Evolutionary conservation across 371 early-diverging fungal species (phyloP).

Genomic region (Chytridiales sp.): DNA sequence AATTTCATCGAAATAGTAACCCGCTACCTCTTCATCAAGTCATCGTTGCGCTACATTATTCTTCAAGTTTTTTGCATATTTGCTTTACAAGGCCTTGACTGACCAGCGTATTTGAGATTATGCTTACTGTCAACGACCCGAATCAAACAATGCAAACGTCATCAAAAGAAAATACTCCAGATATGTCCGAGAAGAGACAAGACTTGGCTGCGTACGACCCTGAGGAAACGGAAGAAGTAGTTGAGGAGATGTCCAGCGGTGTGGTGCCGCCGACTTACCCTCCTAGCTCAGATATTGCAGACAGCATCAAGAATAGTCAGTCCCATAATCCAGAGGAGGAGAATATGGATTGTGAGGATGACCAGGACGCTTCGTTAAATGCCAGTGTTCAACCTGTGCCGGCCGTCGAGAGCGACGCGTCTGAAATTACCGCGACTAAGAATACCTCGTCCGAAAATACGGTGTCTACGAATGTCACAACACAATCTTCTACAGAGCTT

Average conservation of each 20-base stretch:
- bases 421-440: no score
- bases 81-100: neutral
- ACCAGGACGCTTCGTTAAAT: no score
- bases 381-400: no score
- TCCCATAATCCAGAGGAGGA: neutral
- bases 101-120: neutral
- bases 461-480: no score
- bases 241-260: neutral
- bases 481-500: no score
- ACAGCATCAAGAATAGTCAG: neutral
- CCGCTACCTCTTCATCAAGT: neutral
- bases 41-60: neutral
- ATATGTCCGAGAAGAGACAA: neutral
- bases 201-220: conserved; percentile 11
- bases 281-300: neutral
- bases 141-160: neutral
- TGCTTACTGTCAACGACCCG: neutral
- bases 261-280: neutral
- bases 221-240: conserved; percentile 15
- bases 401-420: no score
- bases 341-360: neutral
- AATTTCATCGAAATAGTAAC: no score
- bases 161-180: neutral
- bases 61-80: neutral
- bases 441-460: no score